A percentile compares a stretch with the other conserved stretches of the same genome.
Conservation (phyloP, 129 eudicot species). For the Saposhnikovia divaricata region DNA sequence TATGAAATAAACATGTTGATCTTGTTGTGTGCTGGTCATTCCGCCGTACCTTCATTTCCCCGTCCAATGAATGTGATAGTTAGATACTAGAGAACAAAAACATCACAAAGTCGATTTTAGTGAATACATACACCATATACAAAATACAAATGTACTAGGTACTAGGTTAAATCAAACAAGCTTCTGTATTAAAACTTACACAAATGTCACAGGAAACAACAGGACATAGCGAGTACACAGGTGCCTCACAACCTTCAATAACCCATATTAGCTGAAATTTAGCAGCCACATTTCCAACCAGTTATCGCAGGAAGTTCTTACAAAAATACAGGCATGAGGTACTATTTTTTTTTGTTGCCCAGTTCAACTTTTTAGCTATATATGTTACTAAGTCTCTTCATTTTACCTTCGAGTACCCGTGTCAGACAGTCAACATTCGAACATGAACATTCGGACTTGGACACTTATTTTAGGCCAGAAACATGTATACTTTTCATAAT, state of each 20-base stretch:
- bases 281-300: neutral
- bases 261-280: neutral
- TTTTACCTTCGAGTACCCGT: too few relatives aligned
- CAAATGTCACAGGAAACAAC: neutral
- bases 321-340: too few relatives aligned
- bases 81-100: neutral
- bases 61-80: neutral
- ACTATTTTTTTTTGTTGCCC: too few relatives aligned
- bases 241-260: neutral
- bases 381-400: too few relatives aligned
- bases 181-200: neutral
- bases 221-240: constrained; percentile 3
- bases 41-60: neutral
- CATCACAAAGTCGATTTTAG: neutral
- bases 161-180: neutral
- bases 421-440: too few relatives aligned
- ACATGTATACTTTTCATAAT: too few relatives aligned
- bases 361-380: too few relatives aligned
- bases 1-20: neutral
- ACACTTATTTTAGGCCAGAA: too few relatives aligned
- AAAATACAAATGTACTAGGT: neutral
- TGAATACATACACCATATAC: neutral
- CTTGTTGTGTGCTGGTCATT: neutral
- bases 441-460: too few relatives aligned
- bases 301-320: neutral